Percentiles rank a stretch among this genome's conserved stretches.
Evolutionary conservation across 2,329 filamentous ascomycete genomes (phyloP).

Genomic region (Helicocarpus griseus): DNA sequence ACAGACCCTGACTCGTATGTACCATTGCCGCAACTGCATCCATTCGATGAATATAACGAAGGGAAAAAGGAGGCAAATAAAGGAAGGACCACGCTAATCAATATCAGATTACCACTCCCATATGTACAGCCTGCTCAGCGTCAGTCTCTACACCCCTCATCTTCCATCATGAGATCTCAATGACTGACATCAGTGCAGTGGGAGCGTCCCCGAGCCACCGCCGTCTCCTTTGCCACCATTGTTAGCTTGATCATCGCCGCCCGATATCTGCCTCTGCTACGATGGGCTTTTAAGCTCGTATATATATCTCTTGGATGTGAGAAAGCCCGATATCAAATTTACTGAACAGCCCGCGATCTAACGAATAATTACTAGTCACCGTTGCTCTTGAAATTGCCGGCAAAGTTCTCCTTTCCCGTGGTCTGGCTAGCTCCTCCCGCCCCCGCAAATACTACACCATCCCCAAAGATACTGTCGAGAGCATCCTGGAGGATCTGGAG

Average conservation of each 20-base stretch:
- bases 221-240: slow-evolving; percentile 47
- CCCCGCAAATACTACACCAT: slow-evolving; percentile 58
- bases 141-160: slow-evolving; percentile 24
- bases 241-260: slow-evolving; percentile 52
- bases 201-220: slow-evolving; percentile 57
- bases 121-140: slow-evolving; percentile 56
- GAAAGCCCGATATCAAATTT: slow-evolving; percentile 16
- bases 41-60: not conserved
- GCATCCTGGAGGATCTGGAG: slow-evolving; percentile 51
- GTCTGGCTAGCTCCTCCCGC: slow-evolving; percentile 51
- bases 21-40: not conserved
- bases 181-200: slow-evolving; percentile 32
- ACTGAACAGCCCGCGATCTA: not conserved
- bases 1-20: slow-evolving; percentile 52
- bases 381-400: slow-evolving; percentile 49
- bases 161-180: not conserved
- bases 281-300: slow-evolving; percentile 51
- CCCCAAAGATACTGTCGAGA: slow-evolving; percentile 54
- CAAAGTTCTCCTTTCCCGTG: slow-evolving; percentile 46
- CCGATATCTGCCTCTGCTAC: slow-evolving; percentile 53
- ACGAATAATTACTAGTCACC: slow-evolving; percentile 34
- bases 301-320: slow-evolving; percentile 51
- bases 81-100: not conserved
- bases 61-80: not conserved
- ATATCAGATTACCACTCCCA: slow-evolving; percentile 54